Evolutionary conservation across 2,329 filamentous ascomycete genomes (phyloP).

Genomic region (Diplodia sapinea): DNA sequence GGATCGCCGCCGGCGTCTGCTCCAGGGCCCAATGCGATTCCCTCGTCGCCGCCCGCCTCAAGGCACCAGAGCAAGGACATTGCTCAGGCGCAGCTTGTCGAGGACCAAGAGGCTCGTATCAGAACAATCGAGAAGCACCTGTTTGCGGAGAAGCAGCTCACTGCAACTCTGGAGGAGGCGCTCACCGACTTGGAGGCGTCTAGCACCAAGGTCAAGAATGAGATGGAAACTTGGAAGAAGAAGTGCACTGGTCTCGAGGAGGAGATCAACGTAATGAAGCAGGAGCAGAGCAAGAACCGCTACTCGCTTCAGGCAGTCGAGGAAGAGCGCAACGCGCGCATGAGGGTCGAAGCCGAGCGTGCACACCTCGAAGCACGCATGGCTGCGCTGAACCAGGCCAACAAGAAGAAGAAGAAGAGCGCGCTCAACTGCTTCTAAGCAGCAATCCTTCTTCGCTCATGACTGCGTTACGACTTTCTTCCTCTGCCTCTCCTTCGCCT

Average conservation of each 20-base stretch:
- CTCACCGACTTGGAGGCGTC: constrained; percentile 91
- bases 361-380: constrained; percentile 90
- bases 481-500: constrained; percentile 7
- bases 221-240: constrained; percentile 89
- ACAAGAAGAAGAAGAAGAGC: constrained; percentile 92
- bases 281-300: constrained; percentile 64
- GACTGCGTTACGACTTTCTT: constrained; percentile 19
- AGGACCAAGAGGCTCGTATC: constrained; percentile 95
- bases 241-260: constrained; percentile 77
- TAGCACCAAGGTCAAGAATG: constrained; percentile 87
- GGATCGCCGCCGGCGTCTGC: constrained; percentile 46
- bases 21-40: constrained; percentile 42
- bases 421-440: constrained; percentile 94
- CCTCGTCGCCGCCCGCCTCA: constrained; percentile 63
- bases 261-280: constrained; percentile 69
- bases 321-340: constrained; percentile 91
- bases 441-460: background rate
- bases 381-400: constrained; percentile 76
- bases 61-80: constrained; percentile 84
- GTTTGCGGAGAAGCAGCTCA: constrained; percentile 94
- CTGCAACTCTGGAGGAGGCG: constrained; percentile 91
- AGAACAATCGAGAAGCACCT: constrained; percentile 96
- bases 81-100: constrained; percentile 77
- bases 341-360: constrained; percentile 86
- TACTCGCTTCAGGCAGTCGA: constrained; percentile 86